phyloP scores from a whole-genome alignment of 495 filamentous ascomycete genomes.

The Ascobolus immersus region DNA sequence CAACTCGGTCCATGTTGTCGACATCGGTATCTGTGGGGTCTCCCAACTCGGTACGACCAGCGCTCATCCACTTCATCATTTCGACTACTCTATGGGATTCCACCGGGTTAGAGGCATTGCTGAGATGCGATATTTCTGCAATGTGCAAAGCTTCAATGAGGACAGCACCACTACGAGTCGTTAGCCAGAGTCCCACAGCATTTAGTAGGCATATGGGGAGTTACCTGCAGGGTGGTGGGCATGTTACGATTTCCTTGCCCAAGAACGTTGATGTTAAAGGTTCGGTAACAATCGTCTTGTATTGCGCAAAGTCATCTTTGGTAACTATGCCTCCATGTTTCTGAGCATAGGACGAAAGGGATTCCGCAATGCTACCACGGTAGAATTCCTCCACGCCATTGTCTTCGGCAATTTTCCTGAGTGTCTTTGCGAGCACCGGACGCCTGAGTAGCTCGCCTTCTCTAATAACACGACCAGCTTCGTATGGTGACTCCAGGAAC shows the following conservation, averaged over 20 bases:
- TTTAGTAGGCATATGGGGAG: background rate
- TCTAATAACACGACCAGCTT: slow-evolving; percentile 8
- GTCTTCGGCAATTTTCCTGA: slow-evolving; percentile 8
- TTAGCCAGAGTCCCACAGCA: slow-evolving; percentile 3
- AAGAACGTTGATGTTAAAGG: slow-evolving; percentile 8
- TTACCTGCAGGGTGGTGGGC: slow-evolving; percentile 12
- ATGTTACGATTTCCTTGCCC: slow-evolving; percentile 12
- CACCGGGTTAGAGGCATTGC: slow-evolving; percentile 7
- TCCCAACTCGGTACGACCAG: slow-evolving; percentile 15
- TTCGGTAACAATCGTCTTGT: slow-evolving; percentile 11
- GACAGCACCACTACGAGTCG: slow-evolving; percentile 8
- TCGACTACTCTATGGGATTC: slow-evolving; percentile 13
- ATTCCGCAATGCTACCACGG: slow-evolving; percentile 11
- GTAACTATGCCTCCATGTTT: slow-evolving; percentile 9
- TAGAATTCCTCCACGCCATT: slow-evolving; percentile 11
- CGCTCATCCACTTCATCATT: slow-evolving; percentile 17
- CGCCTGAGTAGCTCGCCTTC: slow-evolving; percentile 11
- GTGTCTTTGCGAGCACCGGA: slow-evolving; percentile 8
- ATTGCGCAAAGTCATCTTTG: slow-evolving; percentile 9
- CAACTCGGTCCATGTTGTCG: slow-evolving; percentile 9
- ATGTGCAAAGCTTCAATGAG: slow-evolving; percentile 16
- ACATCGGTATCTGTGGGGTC: slow-evolving; percentile 12
- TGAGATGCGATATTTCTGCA: slow-evolving; percentile 11
- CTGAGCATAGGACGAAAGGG: slow-evolving; percentile 5
- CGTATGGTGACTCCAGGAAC: slow-evolving; percentile 7